These are phyloP conservation scores for Coemansia interrupta DNA, from an alignment of 192 early-diverging fungal genomes.

Conservation along the genomic window DNA sequence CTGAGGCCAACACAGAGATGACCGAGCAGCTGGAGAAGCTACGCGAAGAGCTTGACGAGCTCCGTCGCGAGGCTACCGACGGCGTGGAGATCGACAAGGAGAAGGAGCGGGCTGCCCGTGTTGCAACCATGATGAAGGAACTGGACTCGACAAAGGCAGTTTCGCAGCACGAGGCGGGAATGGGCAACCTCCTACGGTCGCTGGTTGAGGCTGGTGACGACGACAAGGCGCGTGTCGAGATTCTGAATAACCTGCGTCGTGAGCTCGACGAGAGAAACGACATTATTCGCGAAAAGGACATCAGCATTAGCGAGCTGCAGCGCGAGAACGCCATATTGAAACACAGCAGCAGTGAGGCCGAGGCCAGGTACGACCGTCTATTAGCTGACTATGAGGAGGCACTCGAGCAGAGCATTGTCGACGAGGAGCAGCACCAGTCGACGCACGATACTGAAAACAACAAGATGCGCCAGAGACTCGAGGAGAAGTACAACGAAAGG, in stretches of 20 bases:
- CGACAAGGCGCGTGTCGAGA: constrained; percentile 42
- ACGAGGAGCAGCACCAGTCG: constrained; percentile 52
- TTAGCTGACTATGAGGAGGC: constrained; percentile 54
- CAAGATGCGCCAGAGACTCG: constrained; percentile 79
- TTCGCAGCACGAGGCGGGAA: constrained; percentile 51
- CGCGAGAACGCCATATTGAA: constrained; percentile 18
- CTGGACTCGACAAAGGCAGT: constrained; percentile 48
- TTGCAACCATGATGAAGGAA: constrained; percentile 46
- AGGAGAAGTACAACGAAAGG: constrained; percentile 78
- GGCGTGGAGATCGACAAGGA: constrained; percentile 42
- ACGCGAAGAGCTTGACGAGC: constrained; percentile 63
- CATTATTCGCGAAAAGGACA: constrained; percentile 17
- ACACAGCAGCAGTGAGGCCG: constrained; percentile 25
- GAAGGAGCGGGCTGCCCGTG: constrained; percentile 56
- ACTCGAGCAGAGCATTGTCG: constrained; percentile 53
- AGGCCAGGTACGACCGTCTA: constrained; percentile 46
- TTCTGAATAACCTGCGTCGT: constrained; percentile 44
- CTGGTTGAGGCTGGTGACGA: constrained; percentile 53
- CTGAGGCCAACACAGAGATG: constrained; percentile 80
- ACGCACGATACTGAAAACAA: constrained; percentile 66
- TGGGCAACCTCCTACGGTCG: constrained; percentile 49
- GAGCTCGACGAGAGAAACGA: constrained; percentile 42
- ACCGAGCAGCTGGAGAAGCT: constrained; percentile 68
- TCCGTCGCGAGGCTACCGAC: constrained; percentile 36
- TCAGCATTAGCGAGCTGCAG: constrained; percentile 18